Evolutionary conservation across 768 basidiomycete genomes (phyloP).

Genomic region (Macrolepiota dolichaula): DNA sequence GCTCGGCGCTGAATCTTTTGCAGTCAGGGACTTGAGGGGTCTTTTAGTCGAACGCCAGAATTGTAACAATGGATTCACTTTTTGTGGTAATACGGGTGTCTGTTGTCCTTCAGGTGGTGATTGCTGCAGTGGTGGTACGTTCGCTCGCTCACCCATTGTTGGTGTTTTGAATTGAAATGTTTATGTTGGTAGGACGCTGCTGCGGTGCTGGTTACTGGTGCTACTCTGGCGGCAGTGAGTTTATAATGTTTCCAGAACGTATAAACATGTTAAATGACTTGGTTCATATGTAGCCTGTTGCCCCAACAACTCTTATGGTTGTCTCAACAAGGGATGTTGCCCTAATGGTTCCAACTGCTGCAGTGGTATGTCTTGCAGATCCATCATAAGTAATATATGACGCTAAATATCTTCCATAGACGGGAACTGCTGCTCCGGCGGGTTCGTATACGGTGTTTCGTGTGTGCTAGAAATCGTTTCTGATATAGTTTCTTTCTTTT

Average conservation of each 20-base stretch:
- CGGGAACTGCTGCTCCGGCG: neutral
- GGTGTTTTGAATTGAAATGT: neutral
- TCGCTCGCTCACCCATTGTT: too few relatives aligned
- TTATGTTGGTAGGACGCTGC: neutral
- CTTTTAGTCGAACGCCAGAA: neutral
- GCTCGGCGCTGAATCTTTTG: neutral
- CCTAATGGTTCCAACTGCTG: conserved; percentile 8
- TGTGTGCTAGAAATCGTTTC: neutral
- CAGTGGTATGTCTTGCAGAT: neutral
- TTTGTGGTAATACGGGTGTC: neutral
- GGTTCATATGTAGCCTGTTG: neutral
- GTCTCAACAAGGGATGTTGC: conserved; percentile 6
- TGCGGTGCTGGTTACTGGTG: neutral
- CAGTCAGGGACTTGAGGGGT: neutral
- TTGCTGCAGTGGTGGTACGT: conserved; percentile 8
- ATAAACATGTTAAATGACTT: neutral
- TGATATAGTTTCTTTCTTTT: neutral
- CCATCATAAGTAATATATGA: neutral
- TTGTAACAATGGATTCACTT: conserved; percentile 1
- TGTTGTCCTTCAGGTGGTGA: conserved; percentile 13
- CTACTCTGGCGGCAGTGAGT: neutral
- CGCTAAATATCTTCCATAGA: neutral
- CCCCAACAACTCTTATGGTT: neutral
- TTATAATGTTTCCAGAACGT: neutral
- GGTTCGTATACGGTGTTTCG: neutral